phyloP scores from a whole-genome alignment of 2,329 filamentous ascomycete genomes.

The Cladobotryum protrusum region DNA sequence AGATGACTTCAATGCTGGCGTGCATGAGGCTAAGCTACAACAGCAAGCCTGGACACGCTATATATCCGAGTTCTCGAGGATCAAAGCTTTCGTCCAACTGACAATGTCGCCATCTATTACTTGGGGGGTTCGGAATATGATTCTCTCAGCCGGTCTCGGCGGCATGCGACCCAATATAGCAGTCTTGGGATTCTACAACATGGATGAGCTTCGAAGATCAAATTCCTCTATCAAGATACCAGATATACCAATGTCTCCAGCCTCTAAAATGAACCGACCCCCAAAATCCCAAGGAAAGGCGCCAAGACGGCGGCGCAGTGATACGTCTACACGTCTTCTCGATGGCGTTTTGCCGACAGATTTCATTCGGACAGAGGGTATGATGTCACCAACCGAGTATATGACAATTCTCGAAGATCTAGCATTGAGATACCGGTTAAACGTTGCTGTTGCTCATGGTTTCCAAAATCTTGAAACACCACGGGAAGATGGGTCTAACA shows the following conservation, averaged over 20 bases:
- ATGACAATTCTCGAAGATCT: slow-evolving; percentile 79
- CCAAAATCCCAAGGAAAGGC: slow-evolving; percentile 26
- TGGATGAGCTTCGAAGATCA: slow-evolving; percentile 65
- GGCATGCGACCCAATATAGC: slow-evolving; percentile 89
- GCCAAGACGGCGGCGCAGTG: slow-evolving; percentile 38
- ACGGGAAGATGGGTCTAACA: slow-evolving; percentile 46
- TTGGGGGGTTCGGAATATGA: slow-evolving; percentile 79
- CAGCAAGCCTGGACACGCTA: slow-evolving; percentile 80
- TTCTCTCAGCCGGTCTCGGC: slow-evolving; percentile 73
- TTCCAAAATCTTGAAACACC: slow-evolving; percentile 74
- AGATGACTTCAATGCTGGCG: slow-evolving; percentile 69
- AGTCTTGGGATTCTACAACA: slow-evolving; percentile 71
- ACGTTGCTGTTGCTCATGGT: slow-evolving; percentile 77
- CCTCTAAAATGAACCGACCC: slow-evolving; percentile 25
- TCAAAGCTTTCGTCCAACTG: slow-evolving; percentile 86
- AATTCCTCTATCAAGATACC: slow-evolving; percentile 52
- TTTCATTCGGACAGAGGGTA: slow-evolving; percentile 58
- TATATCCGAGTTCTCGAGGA: slow-evolving; percentile 72
- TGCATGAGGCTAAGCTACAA: slow-evolving; percentile 74
- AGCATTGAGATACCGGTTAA: slow-evolving; percentile 69
- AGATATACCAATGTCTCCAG: slow-evolving; percentile 35
- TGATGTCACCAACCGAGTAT: slow-evolving; percentile 67
- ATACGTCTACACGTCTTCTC: slow-evolving; percentile 50
- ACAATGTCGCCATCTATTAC: slow-evolving; percentile 75
- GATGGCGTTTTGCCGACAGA: slow-evolving; percentile 62